phyloP scores from a whole-genome alignment of 2,329 filamentous ascomycete species.

The Pezicula carpinea region DNA sequence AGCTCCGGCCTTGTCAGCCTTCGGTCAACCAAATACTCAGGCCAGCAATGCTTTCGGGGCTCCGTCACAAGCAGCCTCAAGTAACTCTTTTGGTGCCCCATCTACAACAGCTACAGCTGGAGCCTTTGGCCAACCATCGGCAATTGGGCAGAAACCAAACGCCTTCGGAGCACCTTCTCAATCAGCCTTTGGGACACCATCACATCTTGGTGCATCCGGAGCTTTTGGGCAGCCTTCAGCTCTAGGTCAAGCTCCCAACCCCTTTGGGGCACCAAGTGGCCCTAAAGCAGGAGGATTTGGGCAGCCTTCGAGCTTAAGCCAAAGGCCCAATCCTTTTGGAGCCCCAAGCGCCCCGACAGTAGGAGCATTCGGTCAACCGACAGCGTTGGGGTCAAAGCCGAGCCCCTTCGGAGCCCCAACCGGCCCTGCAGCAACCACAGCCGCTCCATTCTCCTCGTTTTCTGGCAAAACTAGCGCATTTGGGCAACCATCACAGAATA shows the following conservation, averaged over 20 bases:
- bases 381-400: conserved; percentile 31
- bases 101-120: conserved; percentile 15
- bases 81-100: conserved; percentile 8
- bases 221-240: conserved; percentile 35
- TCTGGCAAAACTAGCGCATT: conserved; percentile 23
- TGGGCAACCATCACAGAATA: conserved; percentile 21
- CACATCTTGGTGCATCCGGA: conserved; percentile 8
- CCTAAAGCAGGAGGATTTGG: conserved; percentile 31
- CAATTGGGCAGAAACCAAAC: conserved; percentile 30
- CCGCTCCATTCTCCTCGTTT: conserved; percentile 8
- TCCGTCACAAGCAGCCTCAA: conserved; percentile 1
- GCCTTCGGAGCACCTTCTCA: conserved; percentile 16
- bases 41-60: conserved; percentile 5
- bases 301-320: conserved; percentile 31
- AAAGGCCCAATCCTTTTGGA: conserved; percentile 21
- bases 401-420: conserved; percentile 21
- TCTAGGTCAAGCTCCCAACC: conserved; percentile 29
- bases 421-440: background rate
- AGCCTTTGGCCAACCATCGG: conserved; percentile 33
- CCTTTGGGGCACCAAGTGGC: conserved; percentile 10
- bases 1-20: conserved; percentile 31
- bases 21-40: conserved; percentile 6
- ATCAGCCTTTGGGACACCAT: conserved; percentile 25
- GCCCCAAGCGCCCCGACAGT: conserved; percentile 3
- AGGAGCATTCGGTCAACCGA: conserved; percentile 35